phyloP scores from a whole-genome alignment of 768 basidiomycete species.

The Erythrobasidium yunnanense region DNA sequence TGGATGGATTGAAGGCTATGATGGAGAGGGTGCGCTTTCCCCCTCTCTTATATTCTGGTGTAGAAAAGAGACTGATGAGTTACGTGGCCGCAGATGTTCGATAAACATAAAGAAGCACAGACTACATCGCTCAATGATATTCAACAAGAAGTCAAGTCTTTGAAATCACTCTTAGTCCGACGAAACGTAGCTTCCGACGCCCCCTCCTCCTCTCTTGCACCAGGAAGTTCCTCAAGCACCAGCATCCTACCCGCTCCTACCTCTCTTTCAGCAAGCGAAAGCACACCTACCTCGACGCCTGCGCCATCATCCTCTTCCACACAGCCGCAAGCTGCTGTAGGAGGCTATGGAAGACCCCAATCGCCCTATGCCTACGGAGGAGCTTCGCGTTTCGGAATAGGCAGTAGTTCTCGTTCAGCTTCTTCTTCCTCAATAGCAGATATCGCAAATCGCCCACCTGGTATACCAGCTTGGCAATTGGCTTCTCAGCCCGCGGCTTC shows the following conservation, averaged over 20 bases:
- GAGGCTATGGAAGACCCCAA: neutral
- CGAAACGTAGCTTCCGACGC: neutral
- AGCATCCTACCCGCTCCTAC: neutral
- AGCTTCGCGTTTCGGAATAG: neutral
- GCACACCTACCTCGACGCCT: neutral
- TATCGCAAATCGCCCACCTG: slow-evolving; percentile 22
- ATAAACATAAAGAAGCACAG: slow-evolving; percentile 79
- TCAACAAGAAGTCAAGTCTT: slow-evolving; percentile 84
- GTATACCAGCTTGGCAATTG: slow-evolving; percentile 22
- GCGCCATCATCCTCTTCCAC: neutral
- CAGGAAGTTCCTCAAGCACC: neutral
- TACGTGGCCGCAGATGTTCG: slow-evolving; percentile 70
- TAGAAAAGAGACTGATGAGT: too few relatives aligned
- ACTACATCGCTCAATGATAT: slow-evolving; percentile 70
- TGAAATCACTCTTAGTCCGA: slow-evolving; percentile 62
- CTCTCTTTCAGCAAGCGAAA: neutral
- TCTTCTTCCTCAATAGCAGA: slow-evolving; percentile 9
- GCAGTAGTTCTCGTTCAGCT: neutral
- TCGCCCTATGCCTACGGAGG: too few relatives aligned
- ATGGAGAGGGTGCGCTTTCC: slow-evolving; percentile 82
- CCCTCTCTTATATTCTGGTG: too few relatives aligned
- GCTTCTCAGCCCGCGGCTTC: neutral
- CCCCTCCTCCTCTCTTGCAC: neutral
- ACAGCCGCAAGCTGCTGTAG: neutral
- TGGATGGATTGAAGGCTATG: slow-evolving; percentile 80